These are phyloP conservation scores for Avicennia marina DNA, from an alignment of 257 asterid species.

Conservation along the genomic window DNA sequence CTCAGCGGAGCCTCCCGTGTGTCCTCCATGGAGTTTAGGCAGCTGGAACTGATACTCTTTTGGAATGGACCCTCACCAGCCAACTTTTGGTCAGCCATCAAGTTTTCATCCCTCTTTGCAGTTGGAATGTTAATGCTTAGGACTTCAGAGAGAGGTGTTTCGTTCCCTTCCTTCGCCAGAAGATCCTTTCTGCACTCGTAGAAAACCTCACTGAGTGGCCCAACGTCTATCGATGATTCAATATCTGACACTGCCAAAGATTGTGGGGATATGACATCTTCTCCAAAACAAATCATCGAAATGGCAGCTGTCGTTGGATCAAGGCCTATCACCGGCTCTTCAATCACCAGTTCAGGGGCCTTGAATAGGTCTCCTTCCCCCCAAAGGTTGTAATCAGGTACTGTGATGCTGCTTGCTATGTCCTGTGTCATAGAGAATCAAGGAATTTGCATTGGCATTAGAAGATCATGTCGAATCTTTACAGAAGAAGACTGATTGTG, in stretches of 20 bases:
- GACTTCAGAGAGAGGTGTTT: constrained; percentile 46
- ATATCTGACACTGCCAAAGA: constrained; percentile 56
- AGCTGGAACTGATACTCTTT: constrained; percentile 66
- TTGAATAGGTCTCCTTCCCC: constrained; percentile 90
- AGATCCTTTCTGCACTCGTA: constrained; percentile 88
- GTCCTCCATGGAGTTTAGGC: constrained; percentile 56
- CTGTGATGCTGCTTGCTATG: too few relatives aligned
- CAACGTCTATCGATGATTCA: constrained; percentile 67
- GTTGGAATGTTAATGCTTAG: constrained; percentile 42
- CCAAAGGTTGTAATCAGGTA: constrained; percentile 90
- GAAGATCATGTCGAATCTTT: too few relatives aligned
- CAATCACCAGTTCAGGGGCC: constrained; percentile 75
- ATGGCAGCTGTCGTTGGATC: constrained; percentile 77
- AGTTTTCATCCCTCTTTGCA: constrained; percentile 32
- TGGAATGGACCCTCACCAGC: constrained; percentile 36
- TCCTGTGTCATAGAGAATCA: too few relatives aligned
- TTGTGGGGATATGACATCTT: constrained; percentile 55
- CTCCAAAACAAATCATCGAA: constrained; percentile 85
- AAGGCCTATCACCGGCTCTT: constrained; percentile 52
- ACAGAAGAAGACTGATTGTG: too few relatives aligned
- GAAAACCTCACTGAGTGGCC: constrained; percentile 72
- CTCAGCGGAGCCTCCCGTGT: constrained; percentile 37
- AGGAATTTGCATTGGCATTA: too few relatives aligned
- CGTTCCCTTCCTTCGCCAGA: constrained; percentile 74
- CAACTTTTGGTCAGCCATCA: constrained; percentile 17